Percentiles rank a stretch among this genome's conserved stretches.
phyloP scores from a whole-genome alignment of 140 eudicot genomes.

The Bidens hawaiensis region DNA sequence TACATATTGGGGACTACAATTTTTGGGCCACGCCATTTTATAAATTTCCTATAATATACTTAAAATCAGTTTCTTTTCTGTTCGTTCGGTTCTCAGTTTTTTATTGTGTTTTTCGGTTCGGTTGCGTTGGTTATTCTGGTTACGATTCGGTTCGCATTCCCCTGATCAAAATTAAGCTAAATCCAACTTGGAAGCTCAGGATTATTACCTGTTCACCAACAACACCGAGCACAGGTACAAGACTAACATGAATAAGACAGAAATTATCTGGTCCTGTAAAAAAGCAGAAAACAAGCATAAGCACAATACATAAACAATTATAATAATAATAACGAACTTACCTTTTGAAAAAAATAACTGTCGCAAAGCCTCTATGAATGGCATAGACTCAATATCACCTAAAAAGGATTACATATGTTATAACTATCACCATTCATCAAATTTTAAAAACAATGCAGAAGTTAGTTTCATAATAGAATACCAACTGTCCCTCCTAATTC shows the following conservation, averaged over 20 bases:
- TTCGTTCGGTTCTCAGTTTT: too few species aligned
- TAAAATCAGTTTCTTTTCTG: too few species aligned
- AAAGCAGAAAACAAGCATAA: not conserved
- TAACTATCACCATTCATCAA: not conserved
- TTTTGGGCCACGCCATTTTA: too few species aligned
- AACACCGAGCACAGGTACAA: too few species aligned
- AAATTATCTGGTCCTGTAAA: too few species aligned
- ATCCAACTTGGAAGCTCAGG: not conserved
- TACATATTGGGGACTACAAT: too few species aligned
- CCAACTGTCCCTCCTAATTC: constrained; percentile 99
- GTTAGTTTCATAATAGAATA: constrained; percentile 26
- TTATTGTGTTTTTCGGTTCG: too few species aligned
- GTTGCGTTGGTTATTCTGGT: too few species aligned
- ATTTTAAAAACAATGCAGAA: not conserved
- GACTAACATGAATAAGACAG: too few species aligned
- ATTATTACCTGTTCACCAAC: constrained; percentile 58
- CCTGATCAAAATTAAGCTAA: too few species aligned
- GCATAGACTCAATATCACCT: constrained; percentile 99
- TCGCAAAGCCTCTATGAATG: constrained; percentile 93
- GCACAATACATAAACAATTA: not conserved
- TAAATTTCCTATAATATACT: too few species aligned
- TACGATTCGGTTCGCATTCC: too few species aligned
- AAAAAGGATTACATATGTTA: constrained; percentile 11
- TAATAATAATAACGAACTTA: constrained; percentile 29
- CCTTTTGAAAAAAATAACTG: constrained; percentile 77